Percentiles rank a stretch among this genome's conserved stretches.
Conservation (phyloP, 1,284 basidiomycete species). For the Austroboletus niveus region DNA sequence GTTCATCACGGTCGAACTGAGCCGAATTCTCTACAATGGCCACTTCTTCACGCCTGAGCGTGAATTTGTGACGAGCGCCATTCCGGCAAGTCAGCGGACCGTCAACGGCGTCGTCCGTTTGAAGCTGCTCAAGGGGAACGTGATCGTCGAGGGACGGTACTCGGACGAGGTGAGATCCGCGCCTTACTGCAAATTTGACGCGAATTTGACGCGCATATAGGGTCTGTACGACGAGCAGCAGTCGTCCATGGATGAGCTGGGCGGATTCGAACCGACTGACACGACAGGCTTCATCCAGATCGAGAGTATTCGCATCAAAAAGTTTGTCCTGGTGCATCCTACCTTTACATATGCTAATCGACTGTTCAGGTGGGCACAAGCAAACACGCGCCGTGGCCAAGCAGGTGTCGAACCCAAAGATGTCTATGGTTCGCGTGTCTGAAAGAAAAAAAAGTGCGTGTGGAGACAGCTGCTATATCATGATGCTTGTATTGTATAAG, state of each 20-base stretch:
- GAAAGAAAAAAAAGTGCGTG: conserved; percentile 1
- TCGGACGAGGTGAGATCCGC: conserved; percentile 70
- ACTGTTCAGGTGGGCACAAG: conserved; percentile 70
- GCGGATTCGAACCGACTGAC: conserved; percentile 93
- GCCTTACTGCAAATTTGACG: too few species aligned
- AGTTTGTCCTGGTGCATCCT: conserved; percentile 49
- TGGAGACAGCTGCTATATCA: neutral
- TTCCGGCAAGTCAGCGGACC: conserved; percentile 92
- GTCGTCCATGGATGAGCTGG: conserved; percentile 99
- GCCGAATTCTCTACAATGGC: conserved; percentile 94
- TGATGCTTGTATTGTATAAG: conserved; percentile 4
- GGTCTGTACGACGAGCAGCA: conserved; percentile 94
- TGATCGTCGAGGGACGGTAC: conserved; percentile 88
- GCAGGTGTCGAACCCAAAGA: conserved; percentile 66
- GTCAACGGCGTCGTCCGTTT: conserved; percentile 93
- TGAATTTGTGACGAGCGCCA: conserved; percentile 88
- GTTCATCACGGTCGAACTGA: conserved; percentile 89
- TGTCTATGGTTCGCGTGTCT: conserved; percentile 26
- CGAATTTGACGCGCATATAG: conserved; percentile 35
- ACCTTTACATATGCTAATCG: neutral
- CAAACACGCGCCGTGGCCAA: conserved; percentile 81
- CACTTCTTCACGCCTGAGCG: conserved; percentile 98
- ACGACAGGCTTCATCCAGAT: conserved; percentile 94
- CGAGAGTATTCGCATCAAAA: conserved; percentile 94
- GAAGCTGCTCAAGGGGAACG: conserved; percentile 96